These are phyloP conservation scores for Phoma sp. DNA, from an alignment of 2,329 filamentous ascomycete species.

Conservation along the genomic window DNA sequence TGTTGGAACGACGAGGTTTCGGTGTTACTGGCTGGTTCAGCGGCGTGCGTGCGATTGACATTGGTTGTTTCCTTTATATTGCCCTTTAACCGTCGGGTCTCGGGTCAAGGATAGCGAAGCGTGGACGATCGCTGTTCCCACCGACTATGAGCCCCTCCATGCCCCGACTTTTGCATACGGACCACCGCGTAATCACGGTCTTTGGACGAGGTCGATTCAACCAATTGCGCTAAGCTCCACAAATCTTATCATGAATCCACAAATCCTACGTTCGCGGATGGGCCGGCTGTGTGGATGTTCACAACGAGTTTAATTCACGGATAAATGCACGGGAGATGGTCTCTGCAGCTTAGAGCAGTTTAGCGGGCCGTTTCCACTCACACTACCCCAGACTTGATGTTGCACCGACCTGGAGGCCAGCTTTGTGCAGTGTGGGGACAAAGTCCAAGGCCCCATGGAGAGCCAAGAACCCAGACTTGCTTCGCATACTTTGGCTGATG, in stretches of 20 bases:
- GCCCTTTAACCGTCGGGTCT: constrained; percentile 17
- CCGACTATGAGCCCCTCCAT: constrained; percentile 3
- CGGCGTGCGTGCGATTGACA: constrained; percentile 6
- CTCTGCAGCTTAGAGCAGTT: not conserved
- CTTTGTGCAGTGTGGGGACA: constrained; percentile 3
- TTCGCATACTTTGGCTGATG: constrained; percentile 10
- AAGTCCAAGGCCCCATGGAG: not conserved
- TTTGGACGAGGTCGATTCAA: not conserved
- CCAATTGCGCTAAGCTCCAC: constrained; percentile 1
- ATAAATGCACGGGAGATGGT: constrained; percentile 12
- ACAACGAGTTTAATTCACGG: constrained; percentile 12
- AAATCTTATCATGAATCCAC: constrained; percentile 5
- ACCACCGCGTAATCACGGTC: constrained; percentile 5
- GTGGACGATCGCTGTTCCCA: constrained; percentile 2
- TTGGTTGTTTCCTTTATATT: constrained; percentile 17
- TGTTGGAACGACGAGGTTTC: not conserved
- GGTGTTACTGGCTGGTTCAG: constrained; percentile 11
- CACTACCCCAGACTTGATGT: constrained; percentile 13
- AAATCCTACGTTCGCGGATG: constrained; percentile 6
- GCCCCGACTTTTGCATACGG: constrained; percentile 2
- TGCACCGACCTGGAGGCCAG: constrained; percentile 4
- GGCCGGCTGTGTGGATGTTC: constrained; percentile 1
- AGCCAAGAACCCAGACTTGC: constrained; percentile 13
- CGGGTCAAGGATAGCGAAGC: constrained; percentile 10
- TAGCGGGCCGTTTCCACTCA: constrained; percentile 5